Evolutionary conservation across 2,329 filamentous ascomycete species (phyloP).

Genomic region (Corinectria fuckeliana): DNA sequence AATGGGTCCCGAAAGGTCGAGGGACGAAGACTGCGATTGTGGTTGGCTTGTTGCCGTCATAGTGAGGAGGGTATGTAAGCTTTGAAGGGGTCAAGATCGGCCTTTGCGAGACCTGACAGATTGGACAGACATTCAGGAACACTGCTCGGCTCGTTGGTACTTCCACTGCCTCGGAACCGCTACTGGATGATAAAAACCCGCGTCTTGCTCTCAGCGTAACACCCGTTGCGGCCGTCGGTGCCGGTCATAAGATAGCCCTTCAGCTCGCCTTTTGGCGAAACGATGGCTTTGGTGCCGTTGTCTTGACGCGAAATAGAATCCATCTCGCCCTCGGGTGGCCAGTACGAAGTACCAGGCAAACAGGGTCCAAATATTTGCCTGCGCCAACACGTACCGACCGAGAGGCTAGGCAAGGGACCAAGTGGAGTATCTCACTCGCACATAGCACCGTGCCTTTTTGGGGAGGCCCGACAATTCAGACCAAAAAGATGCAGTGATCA

Average conservation of each 20-base stretch:
- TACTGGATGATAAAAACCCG: not conserved
- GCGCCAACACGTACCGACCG: slow-evolving; percentile 5
- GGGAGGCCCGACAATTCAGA: slow-evolving; percentile 20
- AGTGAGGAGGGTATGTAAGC: slow-evolving; percentile 3
- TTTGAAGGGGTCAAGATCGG: slow-evolving; percentile 10
- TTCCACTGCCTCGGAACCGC: not conserved
- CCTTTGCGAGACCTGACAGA: not conserved
- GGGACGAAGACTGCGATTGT: slow-evolving; percentile 18
- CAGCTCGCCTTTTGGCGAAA: slow-evolving; percentile 19
- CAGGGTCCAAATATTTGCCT: slow-evolving; percentile 3
- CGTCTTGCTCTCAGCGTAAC: not conserved
- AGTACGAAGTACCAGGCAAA: too few species aligned
- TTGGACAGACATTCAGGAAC: not conserved
- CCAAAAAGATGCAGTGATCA: not conserved
- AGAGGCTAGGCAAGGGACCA: slow-evolving; percentile 15
- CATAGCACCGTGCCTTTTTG: slow-evolving; percentile 15
- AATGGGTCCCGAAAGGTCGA: slow-evolving; percentile 18
- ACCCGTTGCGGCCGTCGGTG: not conserved
- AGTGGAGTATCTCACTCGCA: slow-evolving; percentile 7
- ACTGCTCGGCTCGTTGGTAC: not conserved
- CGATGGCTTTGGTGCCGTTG: slow-evolving; percentile 19
- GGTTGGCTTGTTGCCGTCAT: slow-evolving; percentile 3
- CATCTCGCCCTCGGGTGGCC: not conserved
- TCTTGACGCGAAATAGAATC: slow-evolving; percentile 14
- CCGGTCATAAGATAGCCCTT: not conserved